phyloP scores from a whole-genome alignment of 345 rosid genomes.

The Salix dunnii region DNA sequence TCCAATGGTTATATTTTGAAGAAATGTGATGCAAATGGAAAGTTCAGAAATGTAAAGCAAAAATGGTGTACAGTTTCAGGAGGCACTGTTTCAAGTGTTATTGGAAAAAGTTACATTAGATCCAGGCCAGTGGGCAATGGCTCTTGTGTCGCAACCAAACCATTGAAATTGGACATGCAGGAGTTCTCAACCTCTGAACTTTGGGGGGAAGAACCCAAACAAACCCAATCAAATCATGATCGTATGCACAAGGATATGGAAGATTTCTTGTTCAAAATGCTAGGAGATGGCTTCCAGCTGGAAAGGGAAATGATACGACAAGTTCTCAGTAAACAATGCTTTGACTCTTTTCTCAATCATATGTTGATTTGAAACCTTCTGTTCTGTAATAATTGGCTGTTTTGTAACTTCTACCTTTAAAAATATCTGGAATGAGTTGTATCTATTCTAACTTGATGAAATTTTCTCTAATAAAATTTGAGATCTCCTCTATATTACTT shows the following conservation, averaged over 20 bases:
- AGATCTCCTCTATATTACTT: not conserved
- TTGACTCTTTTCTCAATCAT: not conserved
- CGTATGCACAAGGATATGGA: constrained; percentile 39
- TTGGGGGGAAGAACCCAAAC: constrained; percentile 27
- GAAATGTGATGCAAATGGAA: constrained; percentile 24
- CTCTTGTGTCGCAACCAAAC: constrained; percentile 30
- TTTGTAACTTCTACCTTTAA: not conserved
- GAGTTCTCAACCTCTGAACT: constrained; percentile 33
- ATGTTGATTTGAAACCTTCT: not conserved
- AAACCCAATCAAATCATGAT: constrained; percentile 12
- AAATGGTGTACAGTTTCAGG: constrained; percentile 43
- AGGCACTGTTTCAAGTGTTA: constrained; percentile 46
- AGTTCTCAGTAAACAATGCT: constrained; percentile 42
- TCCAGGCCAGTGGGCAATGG: constrained; percentile 27
- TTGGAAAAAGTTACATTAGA: constrained; percentile 43
- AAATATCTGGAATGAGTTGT: not conserved
- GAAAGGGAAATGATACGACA: constrained; percentile 26
- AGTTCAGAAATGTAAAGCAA: constrained; percentile 29
- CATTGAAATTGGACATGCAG: constrained; percentile 43
- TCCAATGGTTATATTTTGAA: constrained; percentile 11
- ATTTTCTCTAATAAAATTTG: not conserved
- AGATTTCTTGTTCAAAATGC: constrained; percentile 47
- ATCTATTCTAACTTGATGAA: not conserved
- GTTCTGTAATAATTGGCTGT: not conserved
- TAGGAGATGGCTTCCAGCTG: constrained; percentile 47